phyloP scores from a whole-genome alignment of 371 early-diverging fungal species.

The Mortierella sp. region DNA sequence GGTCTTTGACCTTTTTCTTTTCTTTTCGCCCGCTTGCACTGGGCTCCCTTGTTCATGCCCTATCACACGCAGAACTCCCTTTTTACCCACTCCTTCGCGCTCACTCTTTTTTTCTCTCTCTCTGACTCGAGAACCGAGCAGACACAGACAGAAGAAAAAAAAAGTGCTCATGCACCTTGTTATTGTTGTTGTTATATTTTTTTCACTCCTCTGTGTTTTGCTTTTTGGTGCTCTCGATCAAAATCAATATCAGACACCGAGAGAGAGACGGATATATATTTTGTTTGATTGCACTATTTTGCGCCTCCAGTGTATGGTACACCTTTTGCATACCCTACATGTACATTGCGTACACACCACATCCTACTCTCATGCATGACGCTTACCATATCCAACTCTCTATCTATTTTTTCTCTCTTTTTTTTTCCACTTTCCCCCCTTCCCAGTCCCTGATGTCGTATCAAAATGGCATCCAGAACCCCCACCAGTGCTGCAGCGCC shows the following conservation, averaged over 20 bases:
- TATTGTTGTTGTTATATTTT: not conserved
- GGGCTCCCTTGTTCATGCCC: constrained; percentile 3
- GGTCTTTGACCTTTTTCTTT: not conserved
- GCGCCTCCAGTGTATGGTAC: not conserved
- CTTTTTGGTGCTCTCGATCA: not conserved
- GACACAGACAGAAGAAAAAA: constrained; percentile 7
- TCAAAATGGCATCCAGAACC: constrained; percentile 51
- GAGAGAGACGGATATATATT: not conserved
- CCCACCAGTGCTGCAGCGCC: constrained; percentile 51
- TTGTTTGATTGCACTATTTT: constrained; percentile 5
- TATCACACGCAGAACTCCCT: constrained; percentile 2
- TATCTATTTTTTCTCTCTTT: not conserved
- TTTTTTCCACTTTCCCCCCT: not conserved
- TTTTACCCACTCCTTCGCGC: not conserved
- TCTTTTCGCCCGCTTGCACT: not conserved
- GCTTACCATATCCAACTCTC: constrained; percentile 48
- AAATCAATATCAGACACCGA: not conserved
- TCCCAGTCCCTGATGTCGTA: constrained; percentile 1
- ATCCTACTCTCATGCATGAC: constrained; percentile 9
- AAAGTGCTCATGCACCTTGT: constrained; percentile 13
- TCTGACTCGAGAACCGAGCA: not conserved
- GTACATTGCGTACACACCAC: not conserved
- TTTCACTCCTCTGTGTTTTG: not conserved
- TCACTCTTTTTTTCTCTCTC: constrained; percentile 2
- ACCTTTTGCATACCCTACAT: not conserved